Evolutionary conservation across 73 alveolate genomes (phyloP).

Genomic region (Paraurostyla sp.): DNA sequence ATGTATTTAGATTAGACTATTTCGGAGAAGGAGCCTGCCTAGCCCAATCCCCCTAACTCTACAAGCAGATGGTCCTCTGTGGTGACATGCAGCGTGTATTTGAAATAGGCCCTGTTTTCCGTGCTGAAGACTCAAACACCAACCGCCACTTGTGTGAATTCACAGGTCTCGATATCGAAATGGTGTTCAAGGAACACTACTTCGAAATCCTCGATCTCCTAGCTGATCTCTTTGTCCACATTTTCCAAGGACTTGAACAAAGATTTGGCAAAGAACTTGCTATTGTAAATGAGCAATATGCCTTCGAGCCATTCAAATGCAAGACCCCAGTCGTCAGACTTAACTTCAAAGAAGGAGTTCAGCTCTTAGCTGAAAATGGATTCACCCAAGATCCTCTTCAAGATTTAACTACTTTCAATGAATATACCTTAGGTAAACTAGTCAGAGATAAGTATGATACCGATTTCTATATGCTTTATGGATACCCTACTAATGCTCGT

Average conservation of each 20-base stretch:
- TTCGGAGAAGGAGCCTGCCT: constrained; percentile 97
- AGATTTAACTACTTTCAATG: constrained; percentile 95
- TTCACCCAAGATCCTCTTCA: constrained; percentile 84
- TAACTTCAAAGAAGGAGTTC: constrained; percentile 93
- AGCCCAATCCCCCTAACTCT: constrained; percentile 99
- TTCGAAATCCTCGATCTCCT: constrained; percentile 96
- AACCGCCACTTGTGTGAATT: constrained; percentile 99
- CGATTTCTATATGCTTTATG: constrained; percentile 97
- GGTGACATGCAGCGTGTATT: constrained; percentile 98
- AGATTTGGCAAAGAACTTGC: constrained; percentile 90
- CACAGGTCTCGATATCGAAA: constrained; percentile 99
- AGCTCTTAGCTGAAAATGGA: constrained; percentile 93
- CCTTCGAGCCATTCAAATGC: constrained; percentile 95
- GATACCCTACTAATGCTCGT: constrained; percentile 98
- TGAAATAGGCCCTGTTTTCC: constrained; percentile 99
- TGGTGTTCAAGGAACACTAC: constrained; percentile 98
- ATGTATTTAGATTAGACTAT: constrained; percentile 95
- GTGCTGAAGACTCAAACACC: constrained; percentile 99
- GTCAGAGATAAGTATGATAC: constrained; percentile 97
- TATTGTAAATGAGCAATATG: constrained; percentile 90
- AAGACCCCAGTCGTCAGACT: constrained; percentile 88
- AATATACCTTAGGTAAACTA: constrained; percentile 94
- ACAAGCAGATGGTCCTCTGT: constrained; percentile 99
- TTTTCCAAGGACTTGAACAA: constrained; percentile 92
- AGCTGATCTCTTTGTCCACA: constrained; percentile 89